These are phyloP conservation scores for Cardamine resedifolia DNA, from an alignment of 345 rosid genomes.

Conservation along the genomic window DNA sequence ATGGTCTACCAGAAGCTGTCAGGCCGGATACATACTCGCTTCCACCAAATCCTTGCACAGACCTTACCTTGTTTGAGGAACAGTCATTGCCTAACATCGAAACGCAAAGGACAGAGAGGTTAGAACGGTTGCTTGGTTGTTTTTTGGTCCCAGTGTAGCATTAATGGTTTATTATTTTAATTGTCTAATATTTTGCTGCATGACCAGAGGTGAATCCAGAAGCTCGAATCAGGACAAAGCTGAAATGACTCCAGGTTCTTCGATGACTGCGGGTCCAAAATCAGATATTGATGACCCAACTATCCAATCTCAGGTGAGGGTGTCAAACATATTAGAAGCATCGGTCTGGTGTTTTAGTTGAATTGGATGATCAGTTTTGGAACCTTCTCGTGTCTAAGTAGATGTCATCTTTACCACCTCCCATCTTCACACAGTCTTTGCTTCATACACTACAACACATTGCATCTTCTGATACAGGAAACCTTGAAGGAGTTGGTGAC, in stretches of 20 bases:
- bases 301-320: constrained; percentile 58
- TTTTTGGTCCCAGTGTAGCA: constrained; percentile 10
- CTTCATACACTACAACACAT: not conserved
- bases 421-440: constrained; percentile 5
- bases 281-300: constrained; percentile 52
- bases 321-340: constrained; percentile 12
- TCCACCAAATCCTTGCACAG: constrained; percentile 47
- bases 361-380: constrained; percentile 1
- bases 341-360: constrained; percentile 5
- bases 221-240: constrained; percentile 58
- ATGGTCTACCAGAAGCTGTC: constrained; percentile 41
- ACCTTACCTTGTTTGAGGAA: constrained; percentile 46
- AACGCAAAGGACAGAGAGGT: constrained; percentile 64
- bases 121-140: constrained; percentile 11
- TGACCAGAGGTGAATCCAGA: constrained; percentile 57
- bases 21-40: constrained; percentile 46
- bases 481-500: constrained; percentile 62
- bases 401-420: not conserved
- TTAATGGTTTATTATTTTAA: not conserved
- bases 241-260: constrained; percentile 66
- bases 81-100: constrained; percentile 53
- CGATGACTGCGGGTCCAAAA: constrained; percentile 52
- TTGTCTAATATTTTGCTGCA: constrained; percentile 17
- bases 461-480: constrained; percentile 47
- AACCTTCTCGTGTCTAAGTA: not conserved